phyloP scores from a whole-genome alignment of 192 early-diverging fungal genomes.

The Coemansia sp. region DNA sequence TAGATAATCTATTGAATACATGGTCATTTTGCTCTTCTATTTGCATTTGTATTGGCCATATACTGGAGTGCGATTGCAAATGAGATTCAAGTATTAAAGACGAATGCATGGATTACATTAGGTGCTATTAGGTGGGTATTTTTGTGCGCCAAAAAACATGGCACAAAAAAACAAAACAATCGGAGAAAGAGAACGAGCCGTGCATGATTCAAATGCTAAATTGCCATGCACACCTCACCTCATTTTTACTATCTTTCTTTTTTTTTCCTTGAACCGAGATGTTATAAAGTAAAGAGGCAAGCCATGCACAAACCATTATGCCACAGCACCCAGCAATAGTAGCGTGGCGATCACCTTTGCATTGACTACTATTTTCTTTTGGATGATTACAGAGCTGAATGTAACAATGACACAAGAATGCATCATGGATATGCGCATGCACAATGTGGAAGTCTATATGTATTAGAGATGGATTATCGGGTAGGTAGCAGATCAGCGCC shows the following conservation, averaged over 20 bases:
- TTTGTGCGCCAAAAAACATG: no score
- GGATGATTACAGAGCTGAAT: no score
- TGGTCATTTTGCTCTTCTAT: background rate
- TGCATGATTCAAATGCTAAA: background rate
- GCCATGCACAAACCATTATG: background rate
- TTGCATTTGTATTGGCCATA: background rate
- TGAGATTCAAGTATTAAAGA: background rate
- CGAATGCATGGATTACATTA: conserved; percentile 1
- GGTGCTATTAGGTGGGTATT: background rate
- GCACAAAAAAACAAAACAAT: no score
- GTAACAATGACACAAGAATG: no score
- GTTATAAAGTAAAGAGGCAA: background rate
- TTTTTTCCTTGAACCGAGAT: background rate
- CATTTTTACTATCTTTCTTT: background rate
- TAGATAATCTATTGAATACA: background rate
- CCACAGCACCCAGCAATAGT: no score
- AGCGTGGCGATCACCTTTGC: no score
- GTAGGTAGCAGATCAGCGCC: no score
- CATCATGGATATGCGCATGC: no score
- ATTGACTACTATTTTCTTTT: no score
- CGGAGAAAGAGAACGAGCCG: background rate
- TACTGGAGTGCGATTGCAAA: background rate
- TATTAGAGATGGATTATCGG: no score
- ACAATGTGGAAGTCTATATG: no score
- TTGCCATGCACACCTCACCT: no score